phyloP scores from a whole-genome alignment of 192 early-diverging fungal species.

The Linnemannia exigua region DNA sequence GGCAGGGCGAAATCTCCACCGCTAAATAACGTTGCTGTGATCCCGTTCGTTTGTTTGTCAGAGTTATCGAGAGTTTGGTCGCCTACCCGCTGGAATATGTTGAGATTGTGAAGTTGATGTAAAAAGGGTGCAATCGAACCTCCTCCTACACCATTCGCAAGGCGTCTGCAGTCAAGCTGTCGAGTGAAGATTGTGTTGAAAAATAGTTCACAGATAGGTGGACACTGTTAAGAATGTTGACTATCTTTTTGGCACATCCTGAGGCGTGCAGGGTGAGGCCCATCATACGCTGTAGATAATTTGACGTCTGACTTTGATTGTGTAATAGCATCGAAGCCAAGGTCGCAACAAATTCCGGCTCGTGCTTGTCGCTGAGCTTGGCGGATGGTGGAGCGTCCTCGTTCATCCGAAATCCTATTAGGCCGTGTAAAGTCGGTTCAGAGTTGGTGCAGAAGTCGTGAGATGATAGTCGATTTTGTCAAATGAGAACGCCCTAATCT shows the following conservation, averaged over 20 bases:
- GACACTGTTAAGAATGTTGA: background rate
- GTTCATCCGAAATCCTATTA: too few relatives aligned
- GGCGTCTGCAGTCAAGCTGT: background rate
- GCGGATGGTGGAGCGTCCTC: too few relatives aligned
- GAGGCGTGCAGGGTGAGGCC: background rate
- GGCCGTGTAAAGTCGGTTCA: too few relatives aligned
- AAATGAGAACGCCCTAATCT: too few relatives aligned
- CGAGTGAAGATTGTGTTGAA: background rate
- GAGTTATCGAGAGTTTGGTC: background rate
- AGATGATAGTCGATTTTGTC: too few relatives aligned
- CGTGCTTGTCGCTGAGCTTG: too few relatives aligned
- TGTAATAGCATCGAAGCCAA: too few relatives aligned
- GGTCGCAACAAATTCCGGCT: too few relatives aligned
- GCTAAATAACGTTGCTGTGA: background rate
- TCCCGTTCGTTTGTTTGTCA: background rate
- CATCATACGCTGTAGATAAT: background rate
- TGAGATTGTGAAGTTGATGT: background rate
- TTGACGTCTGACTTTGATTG: background rate
- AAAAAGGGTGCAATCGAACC: background rate
- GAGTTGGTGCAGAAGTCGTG: too few relatives aligned
- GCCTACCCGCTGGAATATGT: background rate
- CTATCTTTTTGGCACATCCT: background rate
- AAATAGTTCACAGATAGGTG: background rate
- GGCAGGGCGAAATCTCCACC: background rate
- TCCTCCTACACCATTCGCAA: background rate